A percentile compares a stretch with the other conserved stretches of the same genome.
Evolutionary conservation across 1,139 yeast species (phyloP).

Genomic region (Saccharomycopsis crataegensis): DNA sequence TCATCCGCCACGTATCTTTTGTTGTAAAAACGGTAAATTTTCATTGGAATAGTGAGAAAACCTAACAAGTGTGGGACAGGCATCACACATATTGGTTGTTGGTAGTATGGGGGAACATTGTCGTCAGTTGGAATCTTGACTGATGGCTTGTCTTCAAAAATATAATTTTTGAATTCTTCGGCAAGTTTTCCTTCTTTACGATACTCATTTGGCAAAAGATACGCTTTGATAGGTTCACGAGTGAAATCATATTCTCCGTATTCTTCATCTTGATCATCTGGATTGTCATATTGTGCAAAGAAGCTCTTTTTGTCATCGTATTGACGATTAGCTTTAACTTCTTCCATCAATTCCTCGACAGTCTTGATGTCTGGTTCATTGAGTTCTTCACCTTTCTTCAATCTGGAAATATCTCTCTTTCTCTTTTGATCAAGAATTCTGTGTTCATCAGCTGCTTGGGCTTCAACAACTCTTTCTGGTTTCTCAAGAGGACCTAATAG

Average conservation of each 20-base stretch:
- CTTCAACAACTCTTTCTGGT: slow-evolving; percentile 32
- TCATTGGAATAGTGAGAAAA: slow-evolving; percentile 64
- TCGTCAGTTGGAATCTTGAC: slow-evolving; percentile 26
- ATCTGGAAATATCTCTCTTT: slow-evolving; percentile 5
- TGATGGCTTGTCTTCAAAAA: slow-evolving; percentile 24
- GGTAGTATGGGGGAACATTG: slow-evolving; percentile 51
- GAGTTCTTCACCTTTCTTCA: slow-evolving; percentile 18
- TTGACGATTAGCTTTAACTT: background rate
- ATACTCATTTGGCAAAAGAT: slow-evolving; percentile 51
- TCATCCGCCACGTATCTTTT: slow-evolving; percentile 66
- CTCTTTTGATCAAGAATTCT: slow-evolving; percentile 2
- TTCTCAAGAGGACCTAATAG: slow-evolving; percentile 81
- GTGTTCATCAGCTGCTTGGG: slow-evolving; percentile 9
- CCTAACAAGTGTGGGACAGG: slow-evolving; percentile 76
- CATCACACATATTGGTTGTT: slow-evolving; percentile 68
- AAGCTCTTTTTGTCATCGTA: background rate
- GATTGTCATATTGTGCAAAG: background rate
- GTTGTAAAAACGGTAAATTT: slow-evolving; percentile 73
- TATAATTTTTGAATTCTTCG: slow-evolving; percentile 41
- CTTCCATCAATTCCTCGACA: slow-evolving; percentile 6
- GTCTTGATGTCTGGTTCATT: slow-evolving; percentile 19
- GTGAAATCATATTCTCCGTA: slow-evolving; percentile 31
- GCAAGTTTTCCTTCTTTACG: slow-evolving; percentile 43
- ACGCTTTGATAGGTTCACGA: slow-evolving; percentile 56
- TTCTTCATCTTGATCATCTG: slow-evolving; percentile 18